Conservation (phyloP, 805 yeast genomes). For the Ogataea degrootiae region DNA sequence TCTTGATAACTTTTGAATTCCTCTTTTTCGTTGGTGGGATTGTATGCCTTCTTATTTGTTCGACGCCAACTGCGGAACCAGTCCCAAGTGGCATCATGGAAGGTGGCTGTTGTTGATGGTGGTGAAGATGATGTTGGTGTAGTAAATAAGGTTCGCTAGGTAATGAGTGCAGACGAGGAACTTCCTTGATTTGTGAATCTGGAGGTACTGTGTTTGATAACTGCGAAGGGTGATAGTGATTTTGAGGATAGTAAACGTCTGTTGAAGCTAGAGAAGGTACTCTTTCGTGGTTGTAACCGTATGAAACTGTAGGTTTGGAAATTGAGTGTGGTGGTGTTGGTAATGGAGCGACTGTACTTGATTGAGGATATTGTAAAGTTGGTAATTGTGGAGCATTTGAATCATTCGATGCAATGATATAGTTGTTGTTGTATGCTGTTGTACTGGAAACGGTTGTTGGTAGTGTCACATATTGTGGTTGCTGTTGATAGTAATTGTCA, state of each 20-base stretch:
- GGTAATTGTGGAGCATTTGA: too few species aligned
- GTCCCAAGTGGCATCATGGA: too few species aligned
- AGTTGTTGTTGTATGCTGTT: too few species aligned
- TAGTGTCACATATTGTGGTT: background rate
- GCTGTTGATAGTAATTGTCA: conserved; percentile 1
- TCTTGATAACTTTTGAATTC: conserved; percentile 5
- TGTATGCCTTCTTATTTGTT: conserved; percentile 12
- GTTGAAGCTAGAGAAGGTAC: background rate
- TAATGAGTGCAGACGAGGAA: too few species aligned
- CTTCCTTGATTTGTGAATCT: too few species aligned
- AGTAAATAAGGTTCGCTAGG: too few species aligned
- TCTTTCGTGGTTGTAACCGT: background rate
- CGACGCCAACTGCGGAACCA: background rate
- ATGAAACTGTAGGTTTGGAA: background rate
- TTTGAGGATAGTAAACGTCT: background rate
- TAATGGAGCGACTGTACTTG: background rate
- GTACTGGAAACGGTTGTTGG: too few species aligned
- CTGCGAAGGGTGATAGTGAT: background rate
- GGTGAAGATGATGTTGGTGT: background rate
- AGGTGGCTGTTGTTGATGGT: background rate
- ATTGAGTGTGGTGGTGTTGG: background rate
- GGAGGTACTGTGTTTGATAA: too few species aligned
- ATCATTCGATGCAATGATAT: too few species aligned
- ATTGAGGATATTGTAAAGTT: too few species aligned
- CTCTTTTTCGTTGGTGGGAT: conserved; percentile 4